Evolutionary conservation across 257 asterid species (phyloP).

Genomic region (Jacaranda mimosifolia): DNA sequence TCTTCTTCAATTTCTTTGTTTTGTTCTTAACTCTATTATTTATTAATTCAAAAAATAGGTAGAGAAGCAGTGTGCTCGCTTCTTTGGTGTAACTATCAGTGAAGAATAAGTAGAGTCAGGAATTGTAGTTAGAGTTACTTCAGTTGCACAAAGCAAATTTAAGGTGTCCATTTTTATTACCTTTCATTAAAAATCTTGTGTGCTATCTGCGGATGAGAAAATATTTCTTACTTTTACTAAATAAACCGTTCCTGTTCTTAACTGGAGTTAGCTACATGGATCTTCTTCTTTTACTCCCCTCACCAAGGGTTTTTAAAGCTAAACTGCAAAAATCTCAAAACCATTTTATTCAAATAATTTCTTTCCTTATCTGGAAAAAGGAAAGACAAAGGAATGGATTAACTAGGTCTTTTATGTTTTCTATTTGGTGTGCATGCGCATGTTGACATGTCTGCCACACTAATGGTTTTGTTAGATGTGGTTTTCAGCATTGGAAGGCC

Average conservation of each 20-base stretch:
- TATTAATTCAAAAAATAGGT: constrained; percentile 60
- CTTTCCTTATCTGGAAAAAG: background rate
- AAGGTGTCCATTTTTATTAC: constrained; percentile 57
- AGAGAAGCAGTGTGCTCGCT: constrained; percentile 96
- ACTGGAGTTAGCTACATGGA: constrained; percentile 11
- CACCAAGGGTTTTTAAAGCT: constrained; percentile 15
- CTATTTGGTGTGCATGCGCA: constrained; percentile 20
- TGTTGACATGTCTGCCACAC: constrained; percentile 29
- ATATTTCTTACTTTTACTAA: constrained; percentile 16
- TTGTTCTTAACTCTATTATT: constrained; percentile 26
- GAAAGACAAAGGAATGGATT: background rate
- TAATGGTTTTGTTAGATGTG: constrained; percentile 37
- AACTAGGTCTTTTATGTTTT: constrained; percentile 1
- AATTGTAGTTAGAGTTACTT: constrained; percentile 90
- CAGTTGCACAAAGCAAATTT: constrained; percentile 98
- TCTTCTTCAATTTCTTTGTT: constrained; percentile 25
- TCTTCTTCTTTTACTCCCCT: constrained; percentile 17
- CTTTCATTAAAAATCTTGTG: constrained; percentile 1
- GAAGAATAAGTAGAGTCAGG: constrained; percentile 97
- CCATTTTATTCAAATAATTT: background rate
- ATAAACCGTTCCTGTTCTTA: constrained; percentile 3
- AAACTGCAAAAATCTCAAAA: background rate
- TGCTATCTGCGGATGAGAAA: constrained; percentile 28
- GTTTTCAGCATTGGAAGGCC: constrained; percentile 85
- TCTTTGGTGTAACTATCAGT: constrained; percentile 93